A percentile compares a stretch with the other conserved stretches of the same genome.
Evolutionary conservation across 2,329 filamentous ascomycete genomes (phyloP).

Genomic region (Pleoardoris graminearum): DNA sequence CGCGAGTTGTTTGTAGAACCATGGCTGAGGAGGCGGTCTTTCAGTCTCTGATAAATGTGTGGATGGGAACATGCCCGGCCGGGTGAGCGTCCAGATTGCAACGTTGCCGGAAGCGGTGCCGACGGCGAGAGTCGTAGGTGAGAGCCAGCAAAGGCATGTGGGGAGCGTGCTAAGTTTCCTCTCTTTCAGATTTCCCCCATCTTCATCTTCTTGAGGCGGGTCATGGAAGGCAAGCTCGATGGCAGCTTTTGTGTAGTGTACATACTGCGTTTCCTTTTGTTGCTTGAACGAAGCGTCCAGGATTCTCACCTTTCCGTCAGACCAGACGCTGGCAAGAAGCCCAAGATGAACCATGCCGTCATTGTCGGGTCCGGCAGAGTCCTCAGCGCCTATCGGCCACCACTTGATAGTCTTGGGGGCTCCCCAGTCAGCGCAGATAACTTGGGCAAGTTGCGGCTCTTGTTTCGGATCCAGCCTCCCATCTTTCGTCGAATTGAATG

Average conservation of each 20-base stretch:
- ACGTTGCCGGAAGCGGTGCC: conserved; percentile 61
- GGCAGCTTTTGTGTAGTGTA: conserved; percentile 52
- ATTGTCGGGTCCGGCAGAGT: conserved; percentile 27
- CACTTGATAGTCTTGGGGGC: conserved; percentile 59
- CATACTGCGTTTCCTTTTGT: conserved; percentile 29
- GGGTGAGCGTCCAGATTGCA: conserved; percentile 56
- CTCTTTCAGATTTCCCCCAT: background rate
- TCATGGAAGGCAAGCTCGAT: conserved; percentile 56
- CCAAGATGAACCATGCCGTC: conserved; percentile 48
- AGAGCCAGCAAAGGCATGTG: conserved; percentile 62
- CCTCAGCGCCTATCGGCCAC: conserved; percentile 54
- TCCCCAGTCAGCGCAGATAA: conserved; percentile 62
- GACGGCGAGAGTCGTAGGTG: conserved; percentile 57
- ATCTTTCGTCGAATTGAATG: conserved; percentile 50
- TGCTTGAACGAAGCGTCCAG: conserved; percentile 51
- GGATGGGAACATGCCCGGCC: conserved; percentile 35
- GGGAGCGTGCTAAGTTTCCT: conserved; percentile 49
- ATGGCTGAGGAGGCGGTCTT: conserved; percentile 38
- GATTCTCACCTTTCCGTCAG: conserved; percentile 61
- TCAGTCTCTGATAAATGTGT: background rate
- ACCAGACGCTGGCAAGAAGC: conserved; percentile 60
- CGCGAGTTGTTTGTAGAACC: conserved; percentile 50
- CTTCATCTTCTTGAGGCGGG: background rate
- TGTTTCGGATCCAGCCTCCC: conserved; percentile 49
- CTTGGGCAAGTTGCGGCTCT: conserved; percentile 52